phyloP scores from a whole-genome alignment of 139 green algal genomes.

The Chlorella vulgaris region DNA sequence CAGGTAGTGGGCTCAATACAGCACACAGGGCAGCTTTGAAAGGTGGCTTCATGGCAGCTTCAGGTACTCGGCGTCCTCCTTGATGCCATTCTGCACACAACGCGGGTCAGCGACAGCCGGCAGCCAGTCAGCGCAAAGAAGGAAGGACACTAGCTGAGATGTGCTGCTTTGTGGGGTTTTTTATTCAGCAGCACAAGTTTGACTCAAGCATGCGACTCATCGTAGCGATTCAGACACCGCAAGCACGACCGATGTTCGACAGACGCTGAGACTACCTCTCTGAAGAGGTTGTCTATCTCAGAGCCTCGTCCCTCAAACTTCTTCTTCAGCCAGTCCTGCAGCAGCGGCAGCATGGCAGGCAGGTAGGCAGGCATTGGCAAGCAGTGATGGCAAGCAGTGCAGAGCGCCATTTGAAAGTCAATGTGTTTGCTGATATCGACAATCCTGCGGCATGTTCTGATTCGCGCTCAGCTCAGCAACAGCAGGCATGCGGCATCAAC shows the following conservation, averaged over 20 bases:
- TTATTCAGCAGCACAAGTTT: background rate
- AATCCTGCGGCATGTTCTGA: too few relatives aligned
- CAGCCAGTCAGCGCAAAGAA: too few relatives aligned
- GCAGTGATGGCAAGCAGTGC: too few relatives aligned
- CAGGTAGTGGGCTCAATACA: too few relatives aligned
- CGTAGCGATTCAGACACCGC: too few relatives aligned
- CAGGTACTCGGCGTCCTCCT: background rate
- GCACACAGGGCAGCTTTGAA: background rate
- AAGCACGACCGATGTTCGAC: background rate
- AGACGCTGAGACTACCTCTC: background rate
- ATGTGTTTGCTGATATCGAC: too few relatives aligned
- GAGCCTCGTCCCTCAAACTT: conserved; percentile 62
- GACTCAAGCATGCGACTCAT: background rate
- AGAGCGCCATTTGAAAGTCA: too few relatives aligned
- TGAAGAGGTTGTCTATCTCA: conserved; percentile 38
- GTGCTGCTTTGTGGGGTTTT: background rate
- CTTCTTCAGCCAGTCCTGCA: conserved; percentile 66
- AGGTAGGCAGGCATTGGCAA: too few relatives aligned
- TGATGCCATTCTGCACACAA: conserved; percentile 12
- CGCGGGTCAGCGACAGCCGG: background rate
- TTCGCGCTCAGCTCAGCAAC: background rate
- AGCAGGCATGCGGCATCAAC: background rate
- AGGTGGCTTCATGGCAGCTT: conserved; percentile 3
- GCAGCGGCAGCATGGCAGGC: too few relatives aligned
- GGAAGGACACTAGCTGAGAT: background rate